Evolutionary conservation across 176 grass and related monocot species (phyloP).

Genomic region (Zoysia japonica): DNA sequence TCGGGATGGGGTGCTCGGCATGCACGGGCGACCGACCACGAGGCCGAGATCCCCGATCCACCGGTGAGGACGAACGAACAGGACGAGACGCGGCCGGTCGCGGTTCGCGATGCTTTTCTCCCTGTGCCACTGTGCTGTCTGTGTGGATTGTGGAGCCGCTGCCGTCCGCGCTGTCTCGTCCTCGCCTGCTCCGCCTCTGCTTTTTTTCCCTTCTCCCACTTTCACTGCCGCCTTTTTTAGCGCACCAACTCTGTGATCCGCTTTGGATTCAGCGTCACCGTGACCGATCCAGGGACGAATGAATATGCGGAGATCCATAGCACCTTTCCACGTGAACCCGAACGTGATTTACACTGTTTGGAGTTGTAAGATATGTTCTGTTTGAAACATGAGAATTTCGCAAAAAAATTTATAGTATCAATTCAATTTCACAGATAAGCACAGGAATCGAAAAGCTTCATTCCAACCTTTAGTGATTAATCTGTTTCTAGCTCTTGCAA

Average conservation of each 20-base stretch:
- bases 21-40: neutral
- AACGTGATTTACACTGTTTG: neutral
- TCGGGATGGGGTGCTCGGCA: neutral
- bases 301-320: constrained; percentile 2
- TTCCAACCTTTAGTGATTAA: no score
- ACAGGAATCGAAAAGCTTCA: no score
- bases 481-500: no score
- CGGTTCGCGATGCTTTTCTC: constrained; percentile 49
- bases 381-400: no score
- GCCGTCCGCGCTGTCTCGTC: neutral
- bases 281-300: neutral
- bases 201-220: neutral
- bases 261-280: constrained; percentile 31
- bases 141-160: neutral
- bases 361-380: no score
- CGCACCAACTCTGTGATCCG: constrained; percentile 35
- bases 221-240: constrained; percentile 12
- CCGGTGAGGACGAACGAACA: constrained; percentile 12
- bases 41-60: constrained; percentile 50
- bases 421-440: no score
- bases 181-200: neutral
- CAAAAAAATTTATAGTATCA: no score
- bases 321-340: neutral
- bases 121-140: neutral
- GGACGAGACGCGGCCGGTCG: constrained; percentile 10